phyloP scores from a whole-genome alignment of 202 grass and related monocot species.

The Bolboschoenoplectus hybrid region DNA sequence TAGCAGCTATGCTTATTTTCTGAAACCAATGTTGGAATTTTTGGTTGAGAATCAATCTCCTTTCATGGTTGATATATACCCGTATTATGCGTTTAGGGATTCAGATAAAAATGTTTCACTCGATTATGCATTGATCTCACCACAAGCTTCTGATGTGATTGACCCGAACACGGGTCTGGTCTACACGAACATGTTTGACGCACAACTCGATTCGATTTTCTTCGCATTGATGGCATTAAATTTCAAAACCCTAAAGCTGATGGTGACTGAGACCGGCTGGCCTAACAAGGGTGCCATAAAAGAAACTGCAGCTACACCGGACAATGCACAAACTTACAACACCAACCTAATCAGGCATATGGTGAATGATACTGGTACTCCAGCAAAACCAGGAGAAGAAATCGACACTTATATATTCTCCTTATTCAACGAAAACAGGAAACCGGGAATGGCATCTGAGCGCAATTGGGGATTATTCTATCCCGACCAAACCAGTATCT shows the following conservation, averaged over 20 bases:
- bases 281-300: constrained; percentile 76
- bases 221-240: constrained; percentile 87
- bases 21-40: constrained; percentile 96
- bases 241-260: constrained; percentile 91
- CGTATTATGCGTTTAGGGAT: constrained; percentile 89
- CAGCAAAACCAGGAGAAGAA: constrained; percentile 80
- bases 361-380: constrained; percentile 90
- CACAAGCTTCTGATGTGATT: constrained; percentile 64
- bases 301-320: constrained; percentile 78
- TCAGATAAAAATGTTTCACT: constrained; percentile 82
- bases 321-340: constrained; percentile 94
- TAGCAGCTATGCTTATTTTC: constrained; percentile 85
- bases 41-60: constrained; percentile 88
- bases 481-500: constrained; percentile 80
- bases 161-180: constrained; percentile 91
- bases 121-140: constrained; percentile 73
- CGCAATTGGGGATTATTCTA: constrained; percentile 95
- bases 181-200: constrained; percentile 95
- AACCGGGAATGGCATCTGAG: constrained; percentile 84
- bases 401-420: constrained; percentile 96
- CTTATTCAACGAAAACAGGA: constrained; percentile 97
- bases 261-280: constrained; percentile 92
- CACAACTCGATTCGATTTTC: constrained; percentile 88
- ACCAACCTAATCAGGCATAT: constrained; percentile 85
- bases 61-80: constrained; percentile 97